A percentile compares a stretch with the other conserved stretches of the same genome.
phyloP scores from a whole-genome alignment of 345 rosid genomes.

The Heritiera fomes region DNA sequence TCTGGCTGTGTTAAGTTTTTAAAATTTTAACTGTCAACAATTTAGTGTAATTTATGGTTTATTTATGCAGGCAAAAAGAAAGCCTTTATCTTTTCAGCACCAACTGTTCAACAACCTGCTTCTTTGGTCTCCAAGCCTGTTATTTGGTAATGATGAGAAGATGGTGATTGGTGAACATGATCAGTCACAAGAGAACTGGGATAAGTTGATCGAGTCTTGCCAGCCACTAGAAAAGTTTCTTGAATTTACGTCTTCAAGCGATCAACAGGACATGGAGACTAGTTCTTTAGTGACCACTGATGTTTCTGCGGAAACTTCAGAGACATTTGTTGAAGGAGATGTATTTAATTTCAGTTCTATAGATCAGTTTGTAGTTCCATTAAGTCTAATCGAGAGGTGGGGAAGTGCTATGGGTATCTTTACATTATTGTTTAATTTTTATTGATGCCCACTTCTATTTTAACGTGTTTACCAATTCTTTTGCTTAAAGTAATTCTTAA shows the following conservation, averaged over 20 bases:
- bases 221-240: constrained; percentile 74
- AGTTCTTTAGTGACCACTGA: constrained; percentile 19
- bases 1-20: not conserved
- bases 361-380: constrained; percentile 68
- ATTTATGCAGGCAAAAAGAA: constrained; percentile 24
- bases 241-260: constrained; percentile 40
- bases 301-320: constrained; percentile 36
- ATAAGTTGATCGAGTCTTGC: constrained; percentile 59
- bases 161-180: constrained; percentile 26
- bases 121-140: constrained; percentile 52
- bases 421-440: constrained; percentile 16
- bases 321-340: constrained; percentile 36
- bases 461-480: constrained; percentile 1
- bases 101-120: constrained; percentile 47
- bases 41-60: constrained; percentile 2
- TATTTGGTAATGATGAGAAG: constrained; percentile 41
- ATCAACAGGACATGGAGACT: constrained; percentile 33
- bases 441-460: constrained; percentile 10
- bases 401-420: constrained; percentile 96
- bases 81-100: constrained; percentile 39
- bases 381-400: constrained; percentile 84
- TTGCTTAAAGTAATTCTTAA: constrained; percentile 30
- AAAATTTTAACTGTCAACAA: not conserved
- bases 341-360: constrained; percentile 22
- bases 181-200: constrained; percentile 45